A percentile compares a stretch with the other conserved stretches of the same genome.
phyloP scores from a whole-genome alignment of 805 yeast genomes.

The Yarrowia osloensis region DNA sequence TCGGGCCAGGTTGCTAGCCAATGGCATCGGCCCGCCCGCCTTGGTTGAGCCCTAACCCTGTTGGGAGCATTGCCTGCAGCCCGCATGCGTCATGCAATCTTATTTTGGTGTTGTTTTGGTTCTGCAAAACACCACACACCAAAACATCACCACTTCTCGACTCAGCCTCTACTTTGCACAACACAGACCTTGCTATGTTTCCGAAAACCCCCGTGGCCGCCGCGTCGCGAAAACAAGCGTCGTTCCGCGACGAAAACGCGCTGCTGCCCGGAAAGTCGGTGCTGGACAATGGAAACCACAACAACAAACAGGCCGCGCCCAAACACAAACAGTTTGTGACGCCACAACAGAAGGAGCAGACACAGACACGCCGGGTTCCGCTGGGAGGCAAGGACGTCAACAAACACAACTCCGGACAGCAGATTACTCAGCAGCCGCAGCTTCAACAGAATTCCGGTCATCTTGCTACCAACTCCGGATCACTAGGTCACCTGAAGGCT shows the following conservation, averaged over 20 bases:
- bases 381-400: slow-evolving; percentile 18
- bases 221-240: slow-evolving; percentile 6
- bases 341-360: neutral
- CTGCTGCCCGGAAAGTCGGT: neutral
- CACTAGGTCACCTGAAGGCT: neutral
- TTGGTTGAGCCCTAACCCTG: too few species aligned
- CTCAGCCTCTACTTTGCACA: neutral
- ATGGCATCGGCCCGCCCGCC: too few species aligned
- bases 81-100: too few species aligned
- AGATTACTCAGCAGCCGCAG: neutral
- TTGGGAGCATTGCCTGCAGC: neutral
- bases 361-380: neutral
- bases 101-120: too few species aligned
- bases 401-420: neutral
- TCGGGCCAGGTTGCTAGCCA: neutral
- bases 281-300: neutral
- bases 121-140: slow-evolving; percentile 23
- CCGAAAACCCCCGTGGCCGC: slow-evolving; percentile 26
- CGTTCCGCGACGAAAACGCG: slow-evolving; percentile 24
- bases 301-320: neutral
- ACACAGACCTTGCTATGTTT: neutral
- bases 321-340: slow-evolving; percentile 11
- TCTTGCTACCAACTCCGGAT: too few species aligned
- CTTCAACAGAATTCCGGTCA: too few species aligned
- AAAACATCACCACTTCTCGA: neutral